These are phyloP conservation scores for Nakaseomyces delphensis DNA, from an alignment of 1,139 yeast genomes.

Conservation along the genomic window DNA sequence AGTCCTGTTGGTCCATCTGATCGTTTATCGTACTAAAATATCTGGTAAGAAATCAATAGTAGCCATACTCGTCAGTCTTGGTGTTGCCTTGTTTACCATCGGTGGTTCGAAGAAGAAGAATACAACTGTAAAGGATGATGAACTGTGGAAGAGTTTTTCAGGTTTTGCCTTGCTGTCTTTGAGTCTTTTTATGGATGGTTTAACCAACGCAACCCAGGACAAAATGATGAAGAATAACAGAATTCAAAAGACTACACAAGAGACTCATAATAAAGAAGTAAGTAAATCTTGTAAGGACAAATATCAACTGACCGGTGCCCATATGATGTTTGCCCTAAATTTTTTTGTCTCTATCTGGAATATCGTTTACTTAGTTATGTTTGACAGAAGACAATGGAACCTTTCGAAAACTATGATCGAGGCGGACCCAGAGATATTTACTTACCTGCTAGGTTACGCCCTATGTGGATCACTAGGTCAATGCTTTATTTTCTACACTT, in stretches of 20 bases:
- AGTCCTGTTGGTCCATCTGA: conserved; percentile 72
- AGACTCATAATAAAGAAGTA: conserved; percentile 39
- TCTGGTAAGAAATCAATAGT: conserved; percentile 71
- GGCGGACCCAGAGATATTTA: conserved; percentile 41
- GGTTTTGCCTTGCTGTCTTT: conserved; percentile 55
- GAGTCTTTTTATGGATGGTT: conserved; percentile 77
- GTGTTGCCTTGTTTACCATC: conserved; percentile 73
- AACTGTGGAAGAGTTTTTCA: conserved; percentile 16
- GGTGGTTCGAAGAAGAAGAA: conserved; percentile 21
- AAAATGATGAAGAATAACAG: conserved; percentile 46
- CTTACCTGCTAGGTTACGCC: conserved; percentile 60
- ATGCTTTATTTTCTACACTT: conserved; percentile 75
- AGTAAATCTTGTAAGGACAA: conserved; percentile 40
- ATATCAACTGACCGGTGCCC: conserved; percentile 60
- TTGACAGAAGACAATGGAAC: conserved; percentile 21
- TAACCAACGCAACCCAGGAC: conserved; percentile 91
- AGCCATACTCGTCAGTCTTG: conserved; percentile 65
- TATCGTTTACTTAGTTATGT: conserved; percentile 34
- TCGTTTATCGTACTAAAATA: conserved; percentile 64
- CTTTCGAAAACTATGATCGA: conserved; percentile 28
- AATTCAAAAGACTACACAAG: conserved; percentile 38
- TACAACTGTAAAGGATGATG: neutral
- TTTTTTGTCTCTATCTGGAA: conserved; percentile 34
- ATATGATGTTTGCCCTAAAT: conserved; percentile 78
- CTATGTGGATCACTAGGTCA: conserved; percentile 87